Evolutionary conservation across 1,139 yeast genomes (phyloP).

Genomic region (Saccharomyces pastorianus): DNA sequence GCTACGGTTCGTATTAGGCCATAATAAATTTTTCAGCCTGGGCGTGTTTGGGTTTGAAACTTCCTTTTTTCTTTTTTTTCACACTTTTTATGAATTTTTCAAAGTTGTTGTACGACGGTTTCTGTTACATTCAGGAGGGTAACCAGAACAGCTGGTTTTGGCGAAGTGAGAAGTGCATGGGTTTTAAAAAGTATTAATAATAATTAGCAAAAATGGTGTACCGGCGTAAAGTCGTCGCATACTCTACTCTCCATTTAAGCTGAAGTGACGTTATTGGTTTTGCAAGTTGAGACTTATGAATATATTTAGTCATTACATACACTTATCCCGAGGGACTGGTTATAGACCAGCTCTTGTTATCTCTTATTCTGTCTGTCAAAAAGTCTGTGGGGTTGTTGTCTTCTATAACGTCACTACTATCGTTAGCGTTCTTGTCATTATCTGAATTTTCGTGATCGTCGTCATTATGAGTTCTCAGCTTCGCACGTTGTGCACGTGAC

Average conservation of each 20-base stretch:
- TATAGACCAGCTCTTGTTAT: conserved; percentile 4
- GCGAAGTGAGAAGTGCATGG: too few relatives aligned
- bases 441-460: not conserved
- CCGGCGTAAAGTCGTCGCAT: too few relatives aligned
- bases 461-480: conserved; percentile 1
- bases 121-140: not conserved
- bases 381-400: conserved; percentile 1
- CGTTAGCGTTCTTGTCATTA: not conserved
- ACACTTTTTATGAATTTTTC: not conserved
- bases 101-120: conserved; percentile 1
- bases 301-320: not conserved
- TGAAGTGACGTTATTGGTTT: not conserved
- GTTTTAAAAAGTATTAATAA: too few relatives aligned
- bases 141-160: not conserved
- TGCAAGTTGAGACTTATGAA: not conserved
- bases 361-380: conserved; percentile 3
- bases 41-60: not conserved
- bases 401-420: not conserved
- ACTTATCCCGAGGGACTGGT: not conserved
- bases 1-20: not conserved
- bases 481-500: conserved; percentile 4
- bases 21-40: not conserved
- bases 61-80: not conserved
- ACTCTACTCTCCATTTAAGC: too few relatives aligned
- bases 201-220: too few relatives aligned